These are phyloP conservation scores for Rhizophora apiculata DNA, from an alignment of 345 rosid genomes.

Conservation along the genomic window DNA sequence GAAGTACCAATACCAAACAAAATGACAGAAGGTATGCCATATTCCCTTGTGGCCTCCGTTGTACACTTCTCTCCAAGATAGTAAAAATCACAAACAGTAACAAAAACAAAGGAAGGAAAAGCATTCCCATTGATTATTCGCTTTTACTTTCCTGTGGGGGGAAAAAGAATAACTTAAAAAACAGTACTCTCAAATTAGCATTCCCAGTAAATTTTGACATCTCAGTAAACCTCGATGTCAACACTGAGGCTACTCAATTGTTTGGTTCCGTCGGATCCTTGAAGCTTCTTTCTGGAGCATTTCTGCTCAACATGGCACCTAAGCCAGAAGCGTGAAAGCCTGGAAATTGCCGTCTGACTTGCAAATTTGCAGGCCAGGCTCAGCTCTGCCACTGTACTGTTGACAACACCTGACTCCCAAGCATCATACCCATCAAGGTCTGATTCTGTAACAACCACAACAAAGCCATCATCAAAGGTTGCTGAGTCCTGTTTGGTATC, in stretches of 20 bases:
- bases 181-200: not conserved
- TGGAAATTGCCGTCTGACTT: slow-evolving; percentile 56
- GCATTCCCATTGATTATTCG: not conserved
- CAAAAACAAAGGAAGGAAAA: not conserved
- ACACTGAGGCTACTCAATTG: slow-evolving; percentile 64
- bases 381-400: slow-evolving; percentile 55
- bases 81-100: not conserved
- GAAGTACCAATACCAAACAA: not conserved
- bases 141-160: not conserved
- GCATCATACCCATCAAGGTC: slow-evolving; percentile 78
- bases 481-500: not conserved
- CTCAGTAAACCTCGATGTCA: slow-evolving; percentile 76
- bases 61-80: not conserved
- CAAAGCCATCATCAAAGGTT: slow-evolving; percentile 73
- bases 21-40: not conserved
- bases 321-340: slow-evolving; percentile 75
- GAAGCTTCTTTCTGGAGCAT: slow-evolving; percentile 34
- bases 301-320: slow-evolving; percentile 32
- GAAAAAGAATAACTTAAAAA: not conserved
- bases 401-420: slow-evolving; percentile 26
- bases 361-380: slow-evolving; percentile 66
- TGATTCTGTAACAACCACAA: slow-evolving; percentile 74
- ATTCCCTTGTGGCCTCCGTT: slow-evolving; percentile 1
- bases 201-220: slow-evolving; percentile 3
- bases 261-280: slow-evolving; percentile 28